Conservation (phyloP, 148 eudicot species). For the Chenopodium quinoa region DNA sequence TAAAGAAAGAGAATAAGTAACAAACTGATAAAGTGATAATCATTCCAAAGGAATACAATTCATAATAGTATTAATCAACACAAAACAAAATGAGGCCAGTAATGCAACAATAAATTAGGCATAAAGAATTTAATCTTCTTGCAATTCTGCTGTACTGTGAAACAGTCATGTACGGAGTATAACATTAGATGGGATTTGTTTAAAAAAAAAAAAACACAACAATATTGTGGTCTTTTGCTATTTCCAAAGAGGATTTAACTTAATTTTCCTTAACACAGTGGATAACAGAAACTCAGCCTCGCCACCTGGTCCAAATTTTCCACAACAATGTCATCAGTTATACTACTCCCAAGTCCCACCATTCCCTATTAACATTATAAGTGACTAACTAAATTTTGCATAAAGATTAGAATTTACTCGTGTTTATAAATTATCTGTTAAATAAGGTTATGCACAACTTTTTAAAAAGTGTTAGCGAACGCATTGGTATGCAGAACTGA, state of each 20-base stretch:
- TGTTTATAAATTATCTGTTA: too few species aligned
- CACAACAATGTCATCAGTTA: neutral
- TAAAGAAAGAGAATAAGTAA: constrained; percentile 1
- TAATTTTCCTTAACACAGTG: too few species aligned
- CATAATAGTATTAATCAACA: neutral
- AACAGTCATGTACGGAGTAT: neutral
- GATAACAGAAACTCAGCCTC: neutral
- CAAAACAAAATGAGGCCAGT: neutral
- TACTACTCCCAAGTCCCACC: neutral
- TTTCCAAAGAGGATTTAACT: too few species aligned
- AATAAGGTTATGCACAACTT: neutral
- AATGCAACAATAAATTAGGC: neutral
- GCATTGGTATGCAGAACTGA: too few species aligned
- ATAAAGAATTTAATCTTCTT: neutral
- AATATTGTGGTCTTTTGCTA: too few species aligned
- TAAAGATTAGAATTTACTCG: too few species aligned
- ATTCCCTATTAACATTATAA: neutral
- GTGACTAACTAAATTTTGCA: neutral
- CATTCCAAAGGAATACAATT: neutral
- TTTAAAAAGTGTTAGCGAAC: too few species aligned
- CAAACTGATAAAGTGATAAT: neutral
- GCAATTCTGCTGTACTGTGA: neutral
- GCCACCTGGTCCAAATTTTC: neutral
- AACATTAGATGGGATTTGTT: too few species aligned
- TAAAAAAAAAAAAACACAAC: too few species aligned